phyloP scores from a whole-genome alignment of 148 eudicot species.

The Chenopodium suecicum region DNA sequence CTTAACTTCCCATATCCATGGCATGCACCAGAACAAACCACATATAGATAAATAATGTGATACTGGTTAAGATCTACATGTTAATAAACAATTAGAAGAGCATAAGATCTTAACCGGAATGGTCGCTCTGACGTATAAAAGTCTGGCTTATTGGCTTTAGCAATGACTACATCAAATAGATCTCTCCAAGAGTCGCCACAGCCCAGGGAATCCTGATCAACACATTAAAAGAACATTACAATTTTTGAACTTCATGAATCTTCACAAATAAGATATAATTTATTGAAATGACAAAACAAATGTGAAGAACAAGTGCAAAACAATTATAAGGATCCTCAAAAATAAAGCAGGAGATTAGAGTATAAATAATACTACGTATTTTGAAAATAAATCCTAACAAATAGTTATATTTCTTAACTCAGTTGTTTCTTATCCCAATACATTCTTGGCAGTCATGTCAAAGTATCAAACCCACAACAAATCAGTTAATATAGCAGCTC shows the following conservation, averaged over 20 bases:
- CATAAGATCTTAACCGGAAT: constrained; percentile 59
- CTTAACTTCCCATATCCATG: not conserved
- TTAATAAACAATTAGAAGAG: constrained; percentile 1
- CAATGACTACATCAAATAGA: constrained; percentile 98
- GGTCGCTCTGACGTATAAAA: constrained; percentile 96
- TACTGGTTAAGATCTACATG: not conserved
- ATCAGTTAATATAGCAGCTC: no score
- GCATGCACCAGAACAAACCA: not conserved
- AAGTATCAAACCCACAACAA: no score
- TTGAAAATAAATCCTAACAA: not conserved
- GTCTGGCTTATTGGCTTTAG: constrained; percentile 96
- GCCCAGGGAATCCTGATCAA: constrained; percentile 72
- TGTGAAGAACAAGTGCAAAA: not conserved
- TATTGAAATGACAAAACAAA: not conserved
- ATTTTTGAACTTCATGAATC: not conserved
- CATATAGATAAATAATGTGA: not conserved
- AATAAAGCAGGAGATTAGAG: not conserved
- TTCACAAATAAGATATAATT: not conserved
- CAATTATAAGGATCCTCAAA: not conserved
- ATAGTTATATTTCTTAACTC: not conserved
- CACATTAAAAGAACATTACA: constrained; percentile 21
- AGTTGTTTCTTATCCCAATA: not conserved
- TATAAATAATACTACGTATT: not conserved
- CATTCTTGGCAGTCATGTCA: not conserved
- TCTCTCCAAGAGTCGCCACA: constrained; percentile 87